phyloP scores from a whole-genome alignment of 306 rosid genomes.

The Castanea sativa region DNA sequence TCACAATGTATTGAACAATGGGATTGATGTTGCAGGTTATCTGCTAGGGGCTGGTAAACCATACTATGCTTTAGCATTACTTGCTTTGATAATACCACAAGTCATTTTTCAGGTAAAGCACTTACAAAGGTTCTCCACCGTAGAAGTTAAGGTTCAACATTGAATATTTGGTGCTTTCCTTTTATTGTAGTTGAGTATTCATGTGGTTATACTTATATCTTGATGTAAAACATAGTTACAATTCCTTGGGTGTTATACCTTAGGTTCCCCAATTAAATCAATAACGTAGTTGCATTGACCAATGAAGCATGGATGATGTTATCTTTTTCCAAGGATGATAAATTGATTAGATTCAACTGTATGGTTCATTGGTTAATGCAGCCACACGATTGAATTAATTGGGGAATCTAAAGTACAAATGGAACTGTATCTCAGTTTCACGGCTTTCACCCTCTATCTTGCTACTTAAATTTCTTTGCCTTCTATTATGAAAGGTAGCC shows the following conservation, averaged over 20 bases:
- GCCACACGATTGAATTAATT: too few relatives aligned
- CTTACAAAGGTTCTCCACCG: background rate
- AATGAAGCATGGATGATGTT: too few relatives aligned
- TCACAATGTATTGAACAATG: background rate
- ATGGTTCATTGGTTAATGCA: too few relatives aligned
- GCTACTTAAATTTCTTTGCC: background rate
- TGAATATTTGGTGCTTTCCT: background rate
- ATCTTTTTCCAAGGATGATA: too few relatives aligned
- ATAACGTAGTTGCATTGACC: too few relatives aligned
- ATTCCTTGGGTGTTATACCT: too few relatives aligned
- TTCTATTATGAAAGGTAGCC: too few relatives aligned
- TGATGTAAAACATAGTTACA: background rate
- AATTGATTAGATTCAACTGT: too few relatives aligned
- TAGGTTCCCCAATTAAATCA: too few relatives aligned
- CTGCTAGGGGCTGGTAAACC: slow-evolving; percentile 89
- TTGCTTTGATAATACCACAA: slow-evolving; percentile 78
- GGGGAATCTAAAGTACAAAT: too few relatives aligned
- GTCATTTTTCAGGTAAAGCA: slow-evolving; percentile 78
- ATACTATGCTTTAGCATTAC: slow-evolving; percentile 75
- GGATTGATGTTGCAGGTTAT: slow-evolving; percentile 60
- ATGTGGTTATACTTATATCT: background rate
- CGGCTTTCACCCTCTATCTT: too few relatives aligned
- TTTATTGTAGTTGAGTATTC: background rate
- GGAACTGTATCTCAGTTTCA: too few relatives aligned
- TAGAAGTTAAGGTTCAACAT: background rate